Conservation (phyloP, 2,329 filamentous ascomycete species). For the Torrubiella hemipterigena region DNA sequence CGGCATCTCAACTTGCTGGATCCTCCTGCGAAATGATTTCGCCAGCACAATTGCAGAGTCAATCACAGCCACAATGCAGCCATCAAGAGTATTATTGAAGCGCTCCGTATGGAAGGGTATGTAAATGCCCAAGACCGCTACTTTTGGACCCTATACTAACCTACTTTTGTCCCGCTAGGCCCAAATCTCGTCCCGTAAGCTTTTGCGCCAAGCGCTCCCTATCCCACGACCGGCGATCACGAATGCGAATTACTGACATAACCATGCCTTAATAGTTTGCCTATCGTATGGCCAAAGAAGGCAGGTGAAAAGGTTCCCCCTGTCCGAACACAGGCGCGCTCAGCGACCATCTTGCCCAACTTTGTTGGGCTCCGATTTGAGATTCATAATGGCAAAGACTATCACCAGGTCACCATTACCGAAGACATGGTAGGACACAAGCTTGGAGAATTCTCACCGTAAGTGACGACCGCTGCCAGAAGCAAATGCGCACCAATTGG, state of each 20-base stretch:
- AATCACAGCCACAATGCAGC: slow-evolving; percentile 42
- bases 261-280: slow-evolving; percentile 32
- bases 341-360: slow-evolving; percentile 81
- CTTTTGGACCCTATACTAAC: background rate
- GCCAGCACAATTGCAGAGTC: no score
- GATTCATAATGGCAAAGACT: slow-evolving; percentile 83
- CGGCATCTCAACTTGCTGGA: background rate
- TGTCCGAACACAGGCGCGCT: slow-evolving; percentile 76
- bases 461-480: no score
- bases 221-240: no score
- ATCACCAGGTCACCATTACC: slow-evolving; percentile 71
- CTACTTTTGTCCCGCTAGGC: slow-evolving; percentile 19
- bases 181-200: slow-evolving; percentile 43
- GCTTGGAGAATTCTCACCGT: slow-evolving; percentile 85
- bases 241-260: slow-evolving; percentile 13
- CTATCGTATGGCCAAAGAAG: slow-evolving; percentile 47
- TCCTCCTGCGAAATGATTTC: slow-evolving; percentile 1
- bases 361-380: slow-evolving; percentile 86
- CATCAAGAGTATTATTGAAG: slow-evolving; percentile 54
- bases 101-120: slow-evolving; percentile 84
- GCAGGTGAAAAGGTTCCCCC: slow-evolving; percentile 53
- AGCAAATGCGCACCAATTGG: no score
- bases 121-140: slow-evolving; percentile 5
- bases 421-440: slow-evolving; percentile 97
- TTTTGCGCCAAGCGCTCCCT: slow-evolving; percentile 1